phyloP scores from a whole-genome alignment of 257 asterid genomes.

The Primulina eburnea region DNA sequence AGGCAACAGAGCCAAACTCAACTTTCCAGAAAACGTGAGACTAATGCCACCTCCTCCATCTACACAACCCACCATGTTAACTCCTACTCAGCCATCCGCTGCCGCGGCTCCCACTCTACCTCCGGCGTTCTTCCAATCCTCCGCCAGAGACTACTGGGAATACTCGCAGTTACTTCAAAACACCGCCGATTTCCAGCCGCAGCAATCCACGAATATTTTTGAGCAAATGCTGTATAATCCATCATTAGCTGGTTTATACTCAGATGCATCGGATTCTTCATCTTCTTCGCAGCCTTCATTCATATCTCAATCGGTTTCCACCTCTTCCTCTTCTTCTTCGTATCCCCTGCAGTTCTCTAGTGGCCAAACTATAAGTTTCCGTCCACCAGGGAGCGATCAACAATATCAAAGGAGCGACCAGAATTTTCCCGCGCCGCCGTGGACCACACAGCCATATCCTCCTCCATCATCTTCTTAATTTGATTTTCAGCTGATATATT shows the following conservation, averaged over 20 bases:
- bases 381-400: conserved; percentile 32
- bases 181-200: conserved; percentile 37
- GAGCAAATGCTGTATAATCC: conserved; percentile 57
- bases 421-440: conserved; percentile 40
- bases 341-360: conserved; percentile 49
- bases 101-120: neutral
- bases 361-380: conserved; percentile 48
- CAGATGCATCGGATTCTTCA: conserved; percentile 31
- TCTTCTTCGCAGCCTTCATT: conserved; percentile 21
- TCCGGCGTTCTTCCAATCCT: conserved; percentile 23
- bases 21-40: conserved; percentile 72
- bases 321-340: conserved; percentile 21
- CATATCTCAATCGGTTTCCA: neutral
- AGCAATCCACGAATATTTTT: conserved; percentile 33
- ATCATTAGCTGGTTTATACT: conserved; percentile 44
- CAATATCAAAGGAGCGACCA: conserved; percentile 28
- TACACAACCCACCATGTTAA: conserved; percentile 22
- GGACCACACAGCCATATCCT: conserved; percentile 55
- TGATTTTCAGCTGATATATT: neutral
- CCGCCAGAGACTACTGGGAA: conserved; percentile 57
- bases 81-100: conserved; percentile 22
- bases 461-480: conserved; percentile 64
- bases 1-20: conserved; percentile 85
- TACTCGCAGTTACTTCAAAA: conserved; percentile 66
- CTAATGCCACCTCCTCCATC: conserved; percentile 40